Base-by-base conservation (phyloP, 106 monocot species). In the Acorus gramineus region DNA sequence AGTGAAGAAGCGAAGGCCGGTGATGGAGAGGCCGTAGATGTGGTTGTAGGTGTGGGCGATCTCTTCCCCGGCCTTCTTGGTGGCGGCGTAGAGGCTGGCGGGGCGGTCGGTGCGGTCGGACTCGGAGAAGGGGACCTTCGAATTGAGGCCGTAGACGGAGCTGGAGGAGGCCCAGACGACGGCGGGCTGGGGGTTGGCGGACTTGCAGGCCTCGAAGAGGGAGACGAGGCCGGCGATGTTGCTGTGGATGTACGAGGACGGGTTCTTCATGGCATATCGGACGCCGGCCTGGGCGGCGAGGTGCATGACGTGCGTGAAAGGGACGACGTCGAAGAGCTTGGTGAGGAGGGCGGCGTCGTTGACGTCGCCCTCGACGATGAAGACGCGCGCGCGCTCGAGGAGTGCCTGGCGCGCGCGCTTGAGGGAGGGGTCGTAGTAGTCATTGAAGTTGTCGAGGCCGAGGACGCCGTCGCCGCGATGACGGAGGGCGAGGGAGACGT, bases 1-100 rank as follows among this genome's bases (percentile, higher is more conserved):
- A 14, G 84, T 84, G 77, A 84, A 84, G 71, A 84, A 84, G 4
- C 84, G 76, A 54, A 84, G 70, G 48, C 80, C 84, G 44, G 84
- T 84, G 56, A 84, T 70, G 51, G 84, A 84, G 50, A 84, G 50
- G 43, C 84, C 84, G 56, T 84, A 84, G 62, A 84, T 84, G 69
- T 84, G 84, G 64, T 81, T 84, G 77, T 84, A 84, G 9, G 80
- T 71, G 60, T 84, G 84, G 7, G 84, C 71, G 55, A 77, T 28
- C 28, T 28, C 28, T 28, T 28, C 28, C 28, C 28, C 28, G 28
- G 28, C 28, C 28, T 28, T 28, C 28, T 28, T 28, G 28, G 28
- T 28, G 28, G 28, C 28, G 28, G 28, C 28, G 28, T 28, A 28
- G 28, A 28, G 28, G 28, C 28, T 28, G 28, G 28, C 28, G 28